phyloP scores from a whole-genome alignment of 352 stramenopile genomes.

The Albugo candida region DNA sequence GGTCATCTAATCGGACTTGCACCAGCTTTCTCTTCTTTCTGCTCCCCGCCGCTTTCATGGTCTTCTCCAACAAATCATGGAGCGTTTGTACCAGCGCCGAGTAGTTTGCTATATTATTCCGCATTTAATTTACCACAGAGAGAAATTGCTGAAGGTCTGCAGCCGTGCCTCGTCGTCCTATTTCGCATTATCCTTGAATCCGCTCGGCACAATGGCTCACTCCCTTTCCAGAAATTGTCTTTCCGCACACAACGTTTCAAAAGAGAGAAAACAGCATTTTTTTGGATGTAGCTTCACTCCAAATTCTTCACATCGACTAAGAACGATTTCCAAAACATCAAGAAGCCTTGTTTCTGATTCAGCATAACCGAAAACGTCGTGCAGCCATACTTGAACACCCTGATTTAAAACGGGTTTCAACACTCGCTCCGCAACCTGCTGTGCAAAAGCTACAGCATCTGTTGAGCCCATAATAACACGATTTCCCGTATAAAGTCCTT shows the following conservation, averaged over 20 bases:
- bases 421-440: not conserved
- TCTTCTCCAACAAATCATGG: not conserved
- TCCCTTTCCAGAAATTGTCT: slow-evolving; percentile 7
- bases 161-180: slow-evolving; percentile 3
- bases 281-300: slow-evolving; percentile 15
- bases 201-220: slow-evolving; percentile 8
- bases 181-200: slow-evolving; percentile 8
- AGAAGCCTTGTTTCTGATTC: slow-evolving; percentile 3
- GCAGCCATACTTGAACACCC: too few species aligned
- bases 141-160: too few species aligned
- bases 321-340: slow-evolving; percentile 7
- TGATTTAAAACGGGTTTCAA: slow-evolving; percentile 2
- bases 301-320: slow-evolving; percentile 6
- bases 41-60: too few species aligned
- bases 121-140: slow-evolving; percentile 9
- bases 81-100: not conserved
- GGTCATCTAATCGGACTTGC: too few species aligned
- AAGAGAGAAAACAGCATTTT: slow-evolving; percentile 12
- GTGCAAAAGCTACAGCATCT: slow-evolving; percentile 9
- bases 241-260: slow-evolving; percentile 11
- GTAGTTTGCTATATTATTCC: slow-evolving; percentile 2
- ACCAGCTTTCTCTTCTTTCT: not conserved
- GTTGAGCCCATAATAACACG: slow-evolving; percentile 7
- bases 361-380: slow-evolving; percentile 11
- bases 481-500: too few species aligned